Conservation (phyloP, 2,329 filamentous ascomycete species). For the Alternaria gaisen region DNA sequence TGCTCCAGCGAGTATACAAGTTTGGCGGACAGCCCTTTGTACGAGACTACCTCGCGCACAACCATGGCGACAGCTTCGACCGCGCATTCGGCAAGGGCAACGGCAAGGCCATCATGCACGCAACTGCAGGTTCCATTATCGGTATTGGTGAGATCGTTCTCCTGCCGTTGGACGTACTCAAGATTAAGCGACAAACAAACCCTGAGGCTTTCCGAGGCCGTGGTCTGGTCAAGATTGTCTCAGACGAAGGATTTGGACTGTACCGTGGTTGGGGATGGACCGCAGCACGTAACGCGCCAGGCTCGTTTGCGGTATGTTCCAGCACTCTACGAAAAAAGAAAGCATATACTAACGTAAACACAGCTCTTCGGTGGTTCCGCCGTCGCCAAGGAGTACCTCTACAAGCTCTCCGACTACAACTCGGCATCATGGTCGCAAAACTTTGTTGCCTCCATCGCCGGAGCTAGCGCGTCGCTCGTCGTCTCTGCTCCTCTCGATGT, state of each 20-base stretch:
- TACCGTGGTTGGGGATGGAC: constrained; percentile 99
- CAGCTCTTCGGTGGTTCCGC: constrained; percentile 96
- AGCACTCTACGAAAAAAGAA: not conserved
- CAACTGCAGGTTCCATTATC: constrained; percentile 91
- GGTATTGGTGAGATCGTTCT: constrained; percentile 97
- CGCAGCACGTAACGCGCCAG: constrained; percentile 93
- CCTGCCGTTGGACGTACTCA: constrained; percentile 93
- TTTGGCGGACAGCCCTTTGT: constrained; percentile 97
- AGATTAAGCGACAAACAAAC: constrained; percentile 99
- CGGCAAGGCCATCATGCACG: constrained; percentile 98
- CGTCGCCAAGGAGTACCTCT: constrained; percentile 96
- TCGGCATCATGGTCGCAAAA: constrained; percentile 93
- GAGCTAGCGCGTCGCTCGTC: constrained; percentile 91
- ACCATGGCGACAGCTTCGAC: constrained; percentile 88
- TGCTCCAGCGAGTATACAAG: constrained; percentile 97
- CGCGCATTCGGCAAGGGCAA: constrained; percentile 92
- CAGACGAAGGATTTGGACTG: constrained; percentile 92
- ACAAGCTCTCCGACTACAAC: constrained; percentile 92
- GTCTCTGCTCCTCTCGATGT: constrained; percentile 99
- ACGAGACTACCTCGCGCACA: constrained; percentile 81
- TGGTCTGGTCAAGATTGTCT: constrained; percentile 86
- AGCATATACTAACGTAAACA: constrained; percentile 26
- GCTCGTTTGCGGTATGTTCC: constrained; percentile 86
- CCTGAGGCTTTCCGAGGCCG: constrained; percentile 96
- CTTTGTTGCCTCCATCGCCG: constrained; percentile 94